These are phyloP conservation scores for Pelagophyceae sp. DNA, from an alignment of 352 stramenopile species.

Conservation along the genomic window DNA sequence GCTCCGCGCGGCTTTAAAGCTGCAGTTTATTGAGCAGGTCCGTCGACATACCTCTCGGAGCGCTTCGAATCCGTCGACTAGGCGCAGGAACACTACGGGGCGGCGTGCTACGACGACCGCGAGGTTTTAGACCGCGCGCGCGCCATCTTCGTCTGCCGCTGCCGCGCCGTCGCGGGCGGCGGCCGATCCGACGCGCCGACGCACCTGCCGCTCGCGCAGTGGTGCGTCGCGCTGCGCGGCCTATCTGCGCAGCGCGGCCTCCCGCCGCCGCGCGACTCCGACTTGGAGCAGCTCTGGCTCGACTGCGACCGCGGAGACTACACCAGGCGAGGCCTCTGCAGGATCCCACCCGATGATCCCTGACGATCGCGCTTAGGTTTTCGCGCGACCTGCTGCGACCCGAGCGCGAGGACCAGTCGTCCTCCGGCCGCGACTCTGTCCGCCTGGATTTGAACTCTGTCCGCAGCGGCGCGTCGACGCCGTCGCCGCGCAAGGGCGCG, in stretches of 20 bases:
- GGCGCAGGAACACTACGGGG: not conserved
- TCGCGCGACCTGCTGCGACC: not conserved
- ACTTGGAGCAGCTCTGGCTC: not conserved
- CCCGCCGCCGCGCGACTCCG: not conserved
- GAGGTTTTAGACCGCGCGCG: not conserved
- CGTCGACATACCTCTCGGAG: too few relatives aligned
- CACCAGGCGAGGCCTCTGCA: too few relatives aligned
- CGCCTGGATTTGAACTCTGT: too few relatives aligned
- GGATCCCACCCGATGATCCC: too few relatives aligned
- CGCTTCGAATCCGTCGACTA: too few relatives aligned
- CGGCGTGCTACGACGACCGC: not conserved
- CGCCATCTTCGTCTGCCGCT: not conserved
- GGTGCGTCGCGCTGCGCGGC: conserved; percentile 9
- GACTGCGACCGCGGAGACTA: conserved; percentile 19
- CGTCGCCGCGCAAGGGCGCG: not conserved
- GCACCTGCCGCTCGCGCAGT: not conserved
- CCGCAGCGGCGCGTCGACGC: too few relatives aligned
- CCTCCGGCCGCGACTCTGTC: too few relatives aligned
- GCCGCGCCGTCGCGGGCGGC: not conserved
- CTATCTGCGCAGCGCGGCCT: not conserved
- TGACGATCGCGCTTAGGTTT: too few relatives aligned
- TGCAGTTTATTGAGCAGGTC: too few relatives aligned
- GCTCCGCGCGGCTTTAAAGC: too few relatives aligned
- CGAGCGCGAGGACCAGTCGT: too few relatives aligned
- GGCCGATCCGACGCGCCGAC: not conserved